Base-by-base conservation (phyloP, 257 asterid genomes). In the Nicotiana sylvestris region DNA sequence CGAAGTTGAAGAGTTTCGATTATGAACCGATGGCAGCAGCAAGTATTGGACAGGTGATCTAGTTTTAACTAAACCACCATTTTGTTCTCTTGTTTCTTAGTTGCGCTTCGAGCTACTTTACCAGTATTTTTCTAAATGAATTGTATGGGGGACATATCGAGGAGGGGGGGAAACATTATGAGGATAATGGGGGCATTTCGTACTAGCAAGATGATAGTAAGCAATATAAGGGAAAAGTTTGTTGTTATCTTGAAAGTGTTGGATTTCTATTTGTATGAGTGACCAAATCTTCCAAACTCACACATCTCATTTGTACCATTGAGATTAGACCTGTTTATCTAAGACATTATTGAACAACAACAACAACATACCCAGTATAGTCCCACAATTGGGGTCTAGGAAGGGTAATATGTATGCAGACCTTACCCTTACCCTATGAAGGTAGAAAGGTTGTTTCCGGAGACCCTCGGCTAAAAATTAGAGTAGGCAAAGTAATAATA, bases 21-120 rank as follows among this genome's bases (percentile, higher is more conserved):
- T 92, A 94, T 83, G 96, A 94, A 83, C 99, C 99, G 80, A 78
- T 96, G 72, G 99, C 97, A 81, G 93, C 99, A 16, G 98, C 99
- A 82, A 96, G 99, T 91, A 94, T 96, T 56, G 99, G 99, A 82
- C 97, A 94, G 99, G 98, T 95, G 80, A 79, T 84, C 76, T 83
- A 67, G 70, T 81, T 85, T 66, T 39, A 74, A 27, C 8, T 15
- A 74, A 8, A 76, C 60, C 64, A 51, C 27, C 64, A 51, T 76
- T 25, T 27, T 13, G 61, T 76, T 76, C 80, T 76, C 80, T 51
- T 76, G 80, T 76, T 76, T 46, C 79, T 72, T 76, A 51, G 46
- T 16, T 76, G 16, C 1, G 16, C 80, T 74, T 27, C 62, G 11
- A 13, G 27, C 80, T 76, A 53, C 64, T 76, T 51, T 76, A 21